Percentiles rank a stretch among this genome's conserved stretches.
Conservation (phyloP, 73 alveolate species). For the Blepharisma japonicum region DNA sequence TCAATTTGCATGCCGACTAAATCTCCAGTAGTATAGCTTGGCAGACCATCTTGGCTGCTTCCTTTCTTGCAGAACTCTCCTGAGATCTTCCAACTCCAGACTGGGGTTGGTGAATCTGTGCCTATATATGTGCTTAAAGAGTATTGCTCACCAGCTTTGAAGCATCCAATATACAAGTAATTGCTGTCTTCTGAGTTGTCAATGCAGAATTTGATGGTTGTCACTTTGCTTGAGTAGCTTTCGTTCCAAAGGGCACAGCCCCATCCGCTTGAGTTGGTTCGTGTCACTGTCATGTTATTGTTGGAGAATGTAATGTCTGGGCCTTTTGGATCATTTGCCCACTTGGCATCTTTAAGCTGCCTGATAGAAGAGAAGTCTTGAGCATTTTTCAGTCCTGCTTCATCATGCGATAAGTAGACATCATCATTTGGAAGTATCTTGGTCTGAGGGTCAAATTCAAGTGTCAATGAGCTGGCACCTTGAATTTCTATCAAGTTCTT, state of each 20-base stretch:
- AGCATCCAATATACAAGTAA: slow-evolving; percentile 4
- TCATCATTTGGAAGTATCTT: not conserved
- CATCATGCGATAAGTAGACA: not conserved
- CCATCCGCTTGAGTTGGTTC: slow-evolving; percentile 32
- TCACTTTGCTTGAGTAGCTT: not conserved
- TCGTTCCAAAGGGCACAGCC: slow-evolving; percentile 2
- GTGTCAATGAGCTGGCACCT: not conserved
- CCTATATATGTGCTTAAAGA: not conserved
- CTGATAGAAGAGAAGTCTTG: no score
- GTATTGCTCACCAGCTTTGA: not conserved
- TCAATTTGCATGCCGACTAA: slow-evolving; percentile 2
- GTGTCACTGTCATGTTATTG: slow-evolving; percentile 28
- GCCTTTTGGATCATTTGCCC: not conserved
- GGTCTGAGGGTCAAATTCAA: not conserved
- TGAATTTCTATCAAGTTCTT: not conserved
- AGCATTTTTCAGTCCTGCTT: not conserved
- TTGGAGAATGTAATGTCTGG: slow-evolving; percentile 28
- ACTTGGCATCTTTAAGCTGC: no score
- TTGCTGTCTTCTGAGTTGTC: not conserved
- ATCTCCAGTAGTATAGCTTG: slow-evolving; percentile 25
- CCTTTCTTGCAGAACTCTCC: slow-evolving; percentile 27
- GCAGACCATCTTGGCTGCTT: not conserved
- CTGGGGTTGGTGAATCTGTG: not conserved
- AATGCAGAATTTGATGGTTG: not conserved
- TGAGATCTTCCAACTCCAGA: slow-evolving; percentile 17